Evolutionary conservation across 2,329 filamentous ascomycete species (phyloP), one percentile per base, ranked within the genome.

Genomic region (Scolecobasidium constrictum): DNA sequence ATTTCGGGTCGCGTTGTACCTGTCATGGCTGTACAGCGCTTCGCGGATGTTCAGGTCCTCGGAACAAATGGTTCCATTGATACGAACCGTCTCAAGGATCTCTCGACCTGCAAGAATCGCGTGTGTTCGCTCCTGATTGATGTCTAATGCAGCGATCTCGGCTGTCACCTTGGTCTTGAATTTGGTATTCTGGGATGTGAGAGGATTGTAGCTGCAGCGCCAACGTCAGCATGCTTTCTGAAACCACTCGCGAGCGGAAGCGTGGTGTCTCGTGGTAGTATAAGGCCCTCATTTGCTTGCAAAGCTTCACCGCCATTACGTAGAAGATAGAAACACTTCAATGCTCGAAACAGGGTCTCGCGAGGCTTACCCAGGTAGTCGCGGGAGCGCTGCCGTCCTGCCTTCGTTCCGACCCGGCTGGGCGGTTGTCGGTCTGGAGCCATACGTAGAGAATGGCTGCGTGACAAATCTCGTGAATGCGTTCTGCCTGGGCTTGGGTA

Each of bases 41-140:
- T 74, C 68, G 46, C 76, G 73, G 48, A 81, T 67, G 54, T 81
- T 80, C 57, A 75, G 69, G 48, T 80, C 76, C 55, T 81, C 77
- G 43, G 69, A 68, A 35, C 74, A 76, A 46, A 64, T 65, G 47
- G 70, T 66, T 44, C 73, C 70, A 35, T 72, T 65, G 42, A 81
- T 69, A 40, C 69, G 70, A 48, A 81, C 69, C 2, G 77, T 81
- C 58, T 79, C 79, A 52, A 81, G 69, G 44, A 81, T 79, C 50
- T 81, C 75, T 49, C 75, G 75, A 41, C 77, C 77, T 34, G 75
- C 77, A 49, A 81, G 68, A 43, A 81, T 67, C 42, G 76, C 77
- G 64, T 79, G 77, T 46, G 75, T 79, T 45, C 71, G 67, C 44
- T 71, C 66, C 33, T 76, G 73, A 47, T 78, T 81, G 58, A 78